These are phyloP conservation scores for Brassica incana DNA, from an alignment of 345 rosid genomes.

Conservation along the genomic window DNA sequence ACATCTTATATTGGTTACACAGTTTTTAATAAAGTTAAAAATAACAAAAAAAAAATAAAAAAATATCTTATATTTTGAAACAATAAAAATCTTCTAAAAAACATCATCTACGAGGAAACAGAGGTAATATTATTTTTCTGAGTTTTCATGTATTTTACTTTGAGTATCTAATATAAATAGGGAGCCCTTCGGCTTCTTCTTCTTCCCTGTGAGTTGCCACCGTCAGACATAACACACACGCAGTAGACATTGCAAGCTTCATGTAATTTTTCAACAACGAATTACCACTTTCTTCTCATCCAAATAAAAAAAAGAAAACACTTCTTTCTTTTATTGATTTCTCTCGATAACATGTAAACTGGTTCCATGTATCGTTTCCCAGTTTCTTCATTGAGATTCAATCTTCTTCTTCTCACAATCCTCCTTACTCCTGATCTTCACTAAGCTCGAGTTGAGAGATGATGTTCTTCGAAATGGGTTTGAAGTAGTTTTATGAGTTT, in stretches of 20 bases:
- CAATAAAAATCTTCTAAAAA: no score
- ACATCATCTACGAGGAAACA: no score
- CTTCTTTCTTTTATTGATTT: neutral
- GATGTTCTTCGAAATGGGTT: slow-evolving; percentile 36
- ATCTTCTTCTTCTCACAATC: slow-evolving; percentile 2
- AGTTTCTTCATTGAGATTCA: slow-evolving; percentile 23
- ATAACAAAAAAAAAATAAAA: no score
- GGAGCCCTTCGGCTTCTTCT: no score
- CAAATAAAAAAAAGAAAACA: neutral
- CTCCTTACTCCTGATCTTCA: slow-evolving; percentile 18
- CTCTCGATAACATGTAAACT: slow-evolving; percentile 32
- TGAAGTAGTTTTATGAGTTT: slow-evolving; percentile 29
- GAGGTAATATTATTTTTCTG: no score
- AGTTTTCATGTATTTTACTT: neutral
- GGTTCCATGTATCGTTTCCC: slow-evolving; percentile 10
- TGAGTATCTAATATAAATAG: neutral
- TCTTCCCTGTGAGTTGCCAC: no score
- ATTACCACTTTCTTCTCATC: slow-evolving; percentile 5
- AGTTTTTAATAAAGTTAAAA: no score
- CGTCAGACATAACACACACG: no score
- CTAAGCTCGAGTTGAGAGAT: slow-evolving; percentile 1
- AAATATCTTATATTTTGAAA: no score
- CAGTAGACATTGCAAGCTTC: no score
- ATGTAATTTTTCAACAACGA: no score
- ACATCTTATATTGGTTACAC: no score